Conservation (phyloP, 805 yeast species). For the Kluyveromyces nonfermentans region DNA sequence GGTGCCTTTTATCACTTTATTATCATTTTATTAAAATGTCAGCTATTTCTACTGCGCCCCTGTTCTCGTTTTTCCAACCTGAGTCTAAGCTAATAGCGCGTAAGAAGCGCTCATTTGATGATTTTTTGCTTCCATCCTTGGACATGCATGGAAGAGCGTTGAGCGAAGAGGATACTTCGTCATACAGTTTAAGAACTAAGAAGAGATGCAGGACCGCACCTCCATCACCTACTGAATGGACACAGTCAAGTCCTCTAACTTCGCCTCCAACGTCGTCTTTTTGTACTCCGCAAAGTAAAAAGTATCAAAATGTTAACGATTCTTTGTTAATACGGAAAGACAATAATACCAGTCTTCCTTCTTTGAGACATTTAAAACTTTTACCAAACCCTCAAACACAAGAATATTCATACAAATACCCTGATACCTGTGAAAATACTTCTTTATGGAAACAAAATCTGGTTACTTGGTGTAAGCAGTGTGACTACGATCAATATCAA, state of each 20-base stretch:
- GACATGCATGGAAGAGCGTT: background rate
- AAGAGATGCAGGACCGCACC: constrained; percentile 26
- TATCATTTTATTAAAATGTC: constrained; percentile 5
- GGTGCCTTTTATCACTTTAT: background rate
- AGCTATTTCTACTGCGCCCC: constrained; percentile 3
- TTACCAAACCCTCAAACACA: constrained; percentile 24
- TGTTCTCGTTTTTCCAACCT: constrained; percentile 2
- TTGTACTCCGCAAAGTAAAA: background rate
- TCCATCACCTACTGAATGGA: constrained; percentile 17
- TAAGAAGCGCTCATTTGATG: constrained; percentile 15
- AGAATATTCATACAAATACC: constrained; percentile 25
- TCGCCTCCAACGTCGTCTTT: constrained; percentile 10
- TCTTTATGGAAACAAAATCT: constrained; percentile 26
- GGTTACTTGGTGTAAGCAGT: constrained; percentile 27
- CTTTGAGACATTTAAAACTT: constrained; percentile 25
- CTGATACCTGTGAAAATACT: constrained; percentile 28
- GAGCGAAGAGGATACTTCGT: constrained; percentile 4
- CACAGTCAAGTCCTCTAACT: constrained; percentile 16
- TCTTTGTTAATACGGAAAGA: background rate
- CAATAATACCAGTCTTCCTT: constrained; percentile 15
- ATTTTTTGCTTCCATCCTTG: constrained; percentile 14
- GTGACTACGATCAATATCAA: constrained; percentile 24
- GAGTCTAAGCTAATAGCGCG: constrained; percentile 6
- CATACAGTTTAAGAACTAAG: constrained; percentile 5
- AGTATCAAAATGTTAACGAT: background rate